These are phyloP conservation scores for Selaginella tamariscina DNA, from an alignment of 75 land plant genomes.

Conservation along the genomic window DNA sequence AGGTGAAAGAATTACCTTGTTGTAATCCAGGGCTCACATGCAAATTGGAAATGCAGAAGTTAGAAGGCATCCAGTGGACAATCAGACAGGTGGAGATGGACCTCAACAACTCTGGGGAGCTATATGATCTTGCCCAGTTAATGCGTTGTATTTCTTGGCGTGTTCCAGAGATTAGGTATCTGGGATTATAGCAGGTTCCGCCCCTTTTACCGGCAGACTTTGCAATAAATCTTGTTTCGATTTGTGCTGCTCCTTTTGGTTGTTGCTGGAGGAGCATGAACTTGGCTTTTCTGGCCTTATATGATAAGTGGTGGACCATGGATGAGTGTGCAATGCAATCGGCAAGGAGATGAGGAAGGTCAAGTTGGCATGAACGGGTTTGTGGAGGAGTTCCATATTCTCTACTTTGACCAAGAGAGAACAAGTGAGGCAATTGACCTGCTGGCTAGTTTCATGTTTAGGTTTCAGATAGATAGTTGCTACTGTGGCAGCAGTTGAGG, in stretches of 20 bases:
- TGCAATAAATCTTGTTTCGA: neutral
- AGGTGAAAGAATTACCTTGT: slow-evolving; percentile 28
- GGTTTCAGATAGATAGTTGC: too few relatives aligned
- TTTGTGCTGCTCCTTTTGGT: neutral
- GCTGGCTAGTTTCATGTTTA: too few relatives aligned
- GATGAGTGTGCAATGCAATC: neutral
- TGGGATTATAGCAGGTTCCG: neutral
- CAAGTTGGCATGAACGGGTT: too few relatives aligned
- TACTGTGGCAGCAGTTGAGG: too few relatives aligned
- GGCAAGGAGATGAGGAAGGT: slow-evolving; percentile 17
- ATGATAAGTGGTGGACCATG: neutral
- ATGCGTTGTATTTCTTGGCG: neutral
- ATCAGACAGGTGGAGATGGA: slow-evolving; percentile 97
- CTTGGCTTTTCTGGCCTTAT: neutral
- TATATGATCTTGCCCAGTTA: neutral
- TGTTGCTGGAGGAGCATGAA: neutral
- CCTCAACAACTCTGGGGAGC: slow-evolving; percentile 60
- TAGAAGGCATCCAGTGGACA: slow-evolving; percentile 94
- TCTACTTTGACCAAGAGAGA: too few relatives aligned
- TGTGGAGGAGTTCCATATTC: too few relatives aligned
- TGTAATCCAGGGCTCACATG: too few relatives aligned
- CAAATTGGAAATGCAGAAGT: slow-evolving; percentile 64
- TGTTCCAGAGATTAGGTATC: neutral
- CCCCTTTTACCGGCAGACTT: too few relatives aligned
- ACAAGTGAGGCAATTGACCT: too few relatives aligned